Evolutionary conservation across 129 eudicot genomes (phyloP), one percentile per base, ranked within the genome.

Genomic region (Flaveria trinervia): DNA sequence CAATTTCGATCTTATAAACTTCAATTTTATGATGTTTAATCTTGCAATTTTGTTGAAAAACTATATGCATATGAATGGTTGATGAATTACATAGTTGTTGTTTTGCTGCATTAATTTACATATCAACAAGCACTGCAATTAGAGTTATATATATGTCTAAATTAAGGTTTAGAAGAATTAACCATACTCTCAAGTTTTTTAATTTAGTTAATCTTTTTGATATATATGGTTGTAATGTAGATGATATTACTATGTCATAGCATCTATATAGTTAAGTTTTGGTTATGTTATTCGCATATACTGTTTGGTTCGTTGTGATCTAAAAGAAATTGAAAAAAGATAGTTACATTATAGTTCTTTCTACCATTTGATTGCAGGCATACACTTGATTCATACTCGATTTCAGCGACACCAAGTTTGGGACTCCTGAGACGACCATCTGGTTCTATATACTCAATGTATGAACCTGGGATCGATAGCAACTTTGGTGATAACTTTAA

Each of bases 391-490:
- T 81, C 90, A 0, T 86, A 72, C 71, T 78, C 96, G 8, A 82
- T 92, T 71, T 81, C 96, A 74, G 96, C 98, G 65, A 84, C 98
- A 36, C 98, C 98, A 65, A 83, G 68, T 77, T 77, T 89, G 65
- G 88, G 87, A 66, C 74, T 79, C 70, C 82, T 89, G 73, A 72
- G 79, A 70, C 91, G 80, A 49, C 74, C 81, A 56, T 80, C 91
- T 23, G 80, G 86, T 71, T 65, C 79, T 52, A 76, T 79, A 78
- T 82, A 80, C 67, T 80, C 91, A 13, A 71, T 52, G 73, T 74
- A 57, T n/a, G 83, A 81, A n/a, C 45, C 71, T 12, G 81, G 78
- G 57, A 44, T 75, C 23, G 83, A 77, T 60, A 83, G 82, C 56
- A 81, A 73, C 83, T 26, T 76, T 23, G 89, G 84, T 30, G 51